These are phyloP conservation scores for Ustilago cynodontis DNA, from an alignment of 1,284 basidiomycete species.

Conservation along the genomic window DNA sequence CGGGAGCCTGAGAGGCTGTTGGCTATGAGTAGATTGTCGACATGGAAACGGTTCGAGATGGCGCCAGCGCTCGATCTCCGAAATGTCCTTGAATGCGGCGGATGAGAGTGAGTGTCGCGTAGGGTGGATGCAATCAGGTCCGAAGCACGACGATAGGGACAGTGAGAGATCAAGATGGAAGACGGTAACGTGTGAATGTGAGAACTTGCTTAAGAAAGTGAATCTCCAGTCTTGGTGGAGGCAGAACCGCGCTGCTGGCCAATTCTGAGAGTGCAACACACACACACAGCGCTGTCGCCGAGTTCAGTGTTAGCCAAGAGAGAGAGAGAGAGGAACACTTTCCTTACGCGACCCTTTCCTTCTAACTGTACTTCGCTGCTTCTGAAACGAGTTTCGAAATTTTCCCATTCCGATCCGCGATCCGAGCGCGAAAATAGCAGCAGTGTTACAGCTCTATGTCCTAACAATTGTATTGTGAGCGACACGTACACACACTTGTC, in stretches of 20 bases:
- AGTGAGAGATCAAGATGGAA: background rate
- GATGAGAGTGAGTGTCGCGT: background rate
- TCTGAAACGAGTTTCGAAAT: constrained; percentile 6
- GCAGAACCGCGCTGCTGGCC: no score
- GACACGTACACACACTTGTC: constrained; percentile 7
- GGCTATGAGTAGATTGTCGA: constrained; percentile 19
- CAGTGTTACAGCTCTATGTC: background rate
- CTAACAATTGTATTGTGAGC: background rate
- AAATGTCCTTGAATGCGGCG: background rate
- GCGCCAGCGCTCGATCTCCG: constrained; percentile 36
- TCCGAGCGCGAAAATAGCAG: background rate
- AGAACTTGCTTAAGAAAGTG: background rate
- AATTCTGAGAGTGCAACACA: constrained; percentile 10
- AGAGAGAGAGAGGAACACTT: background rate
- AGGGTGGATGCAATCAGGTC: background rate
- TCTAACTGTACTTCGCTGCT: no score
- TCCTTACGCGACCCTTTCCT: constrained; percentile 29
- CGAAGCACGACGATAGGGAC: background rate
- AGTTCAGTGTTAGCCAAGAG: no score
- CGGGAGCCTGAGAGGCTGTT: constrained; percentile 10
- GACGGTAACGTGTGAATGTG: background rate
- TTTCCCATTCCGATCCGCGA: constrained; percentile 2
- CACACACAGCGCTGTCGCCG: background rate
- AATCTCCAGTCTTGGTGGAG: background rate
- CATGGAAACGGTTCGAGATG: constrained; percentile 17